Evolutionary conservation across 2,329 filamentous ascomycete species (phyloP).

Genomic region (Tolypocladium tropicale): DNA sequence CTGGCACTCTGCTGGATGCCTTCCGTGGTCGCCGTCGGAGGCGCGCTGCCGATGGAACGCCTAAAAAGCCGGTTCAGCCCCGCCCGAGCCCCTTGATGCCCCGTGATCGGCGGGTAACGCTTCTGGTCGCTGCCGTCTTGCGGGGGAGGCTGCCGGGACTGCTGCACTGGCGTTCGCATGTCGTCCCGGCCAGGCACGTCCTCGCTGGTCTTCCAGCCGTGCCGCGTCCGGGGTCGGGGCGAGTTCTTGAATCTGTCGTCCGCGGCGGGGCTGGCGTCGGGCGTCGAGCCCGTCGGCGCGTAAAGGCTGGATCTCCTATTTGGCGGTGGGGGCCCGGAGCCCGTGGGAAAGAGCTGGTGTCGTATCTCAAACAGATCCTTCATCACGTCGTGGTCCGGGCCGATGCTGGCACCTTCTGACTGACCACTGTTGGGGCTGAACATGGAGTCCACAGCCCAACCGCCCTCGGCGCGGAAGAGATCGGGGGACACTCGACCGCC

Average conservation of each 20-base stretch:
- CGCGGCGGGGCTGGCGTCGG: slow-evolving; percentile 8
- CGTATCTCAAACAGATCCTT: slow-evolving; percentile 35
- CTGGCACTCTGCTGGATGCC: slow-evolving; percentile 2
- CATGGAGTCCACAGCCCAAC: slow-evolving; percentile 39
- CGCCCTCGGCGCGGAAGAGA: slow-evolving; percentile 32
- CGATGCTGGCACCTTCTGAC: slow-evolving; percentile 12
- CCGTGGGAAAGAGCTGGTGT: slow-evolving; percentile 22
- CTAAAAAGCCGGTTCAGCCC: slow-evolving; percentile 42
- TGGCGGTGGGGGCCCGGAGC: slow-evolving; percentile 35
- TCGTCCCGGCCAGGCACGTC: slow-evolving; percentile 15
- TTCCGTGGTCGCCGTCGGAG: slow-evolving; percentile 6
- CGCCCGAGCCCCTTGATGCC: slow-evolving; percentile 31
- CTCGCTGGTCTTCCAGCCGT: slow-evolving; percentile 18
- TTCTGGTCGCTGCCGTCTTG: slow-evolving; percentile 17
- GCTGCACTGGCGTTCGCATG: slow-evolving; percentile 14
- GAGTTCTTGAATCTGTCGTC: slow-evolving; percentile 9
- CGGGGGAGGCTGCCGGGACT: slow-evolving; percentile 9
- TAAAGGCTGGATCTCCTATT: slow-evolving; percentile 43
- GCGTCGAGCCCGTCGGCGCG: slow-evolving; percentile 29
- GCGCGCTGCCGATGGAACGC: slow-evolving; percentile 32
- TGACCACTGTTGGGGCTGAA: slow-evolving; percentile 23
- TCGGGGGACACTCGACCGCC: slow-evolving; percentile 34
- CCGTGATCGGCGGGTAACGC: slow-evolving; percentile 40
- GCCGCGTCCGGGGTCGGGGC: slow-evolving; percentile 8
- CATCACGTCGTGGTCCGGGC: slow-evolving; percentile 28